phyloP scores from a whole-genome alignment of 2,329 filamentous ascomycete species.

The Sporothrix sp. region DNA sequence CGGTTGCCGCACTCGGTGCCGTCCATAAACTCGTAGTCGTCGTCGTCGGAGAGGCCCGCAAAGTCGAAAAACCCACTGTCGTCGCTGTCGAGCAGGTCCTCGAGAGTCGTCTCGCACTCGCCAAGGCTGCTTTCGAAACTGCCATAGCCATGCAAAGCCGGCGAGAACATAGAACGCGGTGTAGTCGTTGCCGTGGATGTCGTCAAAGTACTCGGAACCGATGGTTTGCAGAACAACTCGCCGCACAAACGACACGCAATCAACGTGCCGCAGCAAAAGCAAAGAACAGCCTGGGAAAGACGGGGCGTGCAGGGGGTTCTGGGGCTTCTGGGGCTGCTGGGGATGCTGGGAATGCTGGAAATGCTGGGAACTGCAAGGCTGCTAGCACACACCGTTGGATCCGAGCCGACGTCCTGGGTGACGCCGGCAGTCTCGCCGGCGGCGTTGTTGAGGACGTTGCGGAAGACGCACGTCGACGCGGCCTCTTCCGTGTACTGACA shows the following conservation, averaged over 20 bases:
- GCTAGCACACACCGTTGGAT: slow-evolving; percentile 94
- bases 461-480: slow-evolving; percentile 83
- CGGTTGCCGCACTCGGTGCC: slow-evolving; percentile 4
- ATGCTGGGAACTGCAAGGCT: no score
- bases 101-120: no score
- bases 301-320: background rate
- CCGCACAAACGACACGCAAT: slow-evolving; percentile 35
- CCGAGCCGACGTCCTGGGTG: slow-evolving; percentile 90
- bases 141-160: no score
- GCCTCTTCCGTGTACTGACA: slow-evolving; percentile 87
- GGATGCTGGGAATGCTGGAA: slow-evolving; percentile 7
- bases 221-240: slow-evolving; percentile 16
- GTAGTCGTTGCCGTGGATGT: background rate
- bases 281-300: slow-evolving; percentile 28
- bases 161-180: no score
- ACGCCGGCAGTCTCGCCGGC: slow-evolving; percentile 94
- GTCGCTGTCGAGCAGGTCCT: slow-evolving; percentile 16
- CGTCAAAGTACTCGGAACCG: background rate
- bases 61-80: background rate
- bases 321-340: background rate
- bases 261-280: slow-evolving; percentile 37
- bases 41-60: slow-evolving; percentile 3
- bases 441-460: slow-evolving; percentile 84
- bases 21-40: slow-evolving; percentile 14
- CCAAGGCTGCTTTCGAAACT: no score